These are phyloP conservation scores for Earliella scabrosa DNA, from an alignment of 1,284 basidiomycete genomes.

Conservation along the genomic window DNA sequence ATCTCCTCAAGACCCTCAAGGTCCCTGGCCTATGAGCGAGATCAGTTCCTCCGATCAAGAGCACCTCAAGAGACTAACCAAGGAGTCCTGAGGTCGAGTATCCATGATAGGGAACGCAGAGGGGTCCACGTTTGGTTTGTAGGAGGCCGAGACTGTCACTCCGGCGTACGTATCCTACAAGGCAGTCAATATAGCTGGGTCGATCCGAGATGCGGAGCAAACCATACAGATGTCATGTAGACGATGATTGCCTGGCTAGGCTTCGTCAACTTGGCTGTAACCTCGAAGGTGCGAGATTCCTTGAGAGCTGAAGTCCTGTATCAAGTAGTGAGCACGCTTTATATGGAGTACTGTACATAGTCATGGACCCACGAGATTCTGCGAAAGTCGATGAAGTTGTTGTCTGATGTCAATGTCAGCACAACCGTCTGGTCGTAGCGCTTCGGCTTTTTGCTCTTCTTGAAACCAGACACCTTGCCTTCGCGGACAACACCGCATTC, in stretches of 20 bases:
- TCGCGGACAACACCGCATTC: slow-evolving; percentile 54
- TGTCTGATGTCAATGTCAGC: slow-evolving; percentile 74
- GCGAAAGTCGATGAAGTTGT: slow-evolving; percentile 75
- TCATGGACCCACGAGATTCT: slow-evolving; percentile 58
- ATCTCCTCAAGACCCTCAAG: slow-evolving; percentile 67
- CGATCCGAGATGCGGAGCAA: neutral
- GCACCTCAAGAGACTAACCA: slow-evolving; percentile 40
- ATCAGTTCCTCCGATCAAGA: no score
- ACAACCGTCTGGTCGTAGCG: slow-evolving; percentile 65
- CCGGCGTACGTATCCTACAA: slow-evolving; percentile 73
- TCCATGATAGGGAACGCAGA: slow-evolving; percentile 64
- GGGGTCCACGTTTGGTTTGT: slow-evolving; percentile 59
- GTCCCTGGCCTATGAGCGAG: slow-evolving; percentile 55
- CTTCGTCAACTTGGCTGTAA: slow-evolving; percentile 62
- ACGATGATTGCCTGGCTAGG: slow-evolving; percentile 75
- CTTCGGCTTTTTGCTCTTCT: slow-evolving; percentile 52
- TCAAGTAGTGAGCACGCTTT: slow-evolving; percentile 4
- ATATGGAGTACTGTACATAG: slow-evolving; percentile 30
- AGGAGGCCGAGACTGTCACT: slow-evolving; percentile 50
- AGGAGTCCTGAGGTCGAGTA: slow-evolving; percentile 68
- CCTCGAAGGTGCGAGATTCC: slow-evolving; percentile 58
- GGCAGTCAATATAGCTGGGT: neutral
- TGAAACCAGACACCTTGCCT: slow-evolving; percentile 27
- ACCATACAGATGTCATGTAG: slow-evolving; percentile 62
- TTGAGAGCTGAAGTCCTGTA: slow-evolving; percentile 67